phyloP scores from a whole-genome alignment of 2,329 filamentous ascomycete species.

The Neonectria hederae region DNA sequence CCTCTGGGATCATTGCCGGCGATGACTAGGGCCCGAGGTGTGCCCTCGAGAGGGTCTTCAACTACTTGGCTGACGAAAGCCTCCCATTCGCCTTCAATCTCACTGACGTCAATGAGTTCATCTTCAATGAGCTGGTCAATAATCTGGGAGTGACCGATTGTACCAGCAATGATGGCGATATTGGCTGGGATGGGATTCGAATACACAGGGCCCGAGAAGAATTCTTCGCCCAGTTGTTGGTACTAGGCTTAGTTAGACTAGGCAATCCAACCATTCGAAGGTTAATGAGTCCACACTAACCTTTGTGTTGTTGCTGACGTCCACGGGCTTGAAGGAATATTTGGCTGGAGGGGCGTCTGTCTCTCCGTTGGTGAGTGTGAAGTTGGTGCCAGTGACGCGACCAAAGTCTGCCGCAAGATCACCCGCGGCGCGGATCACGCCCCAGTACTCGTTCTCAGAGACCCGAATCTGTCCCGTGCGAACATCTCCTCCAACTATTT shows the following conservation, averaged over 20 bases:
- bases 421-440: constrained; percentile 72
- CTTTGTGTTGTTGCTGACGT: background rate
- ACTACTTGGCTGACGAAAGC: constrained; percentile 69
- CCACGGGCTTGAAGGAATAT: background rate
- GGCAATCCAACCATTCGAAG: background rate
- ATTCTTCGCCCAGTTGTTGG: background rate
- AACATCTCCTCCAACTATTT: background rate
- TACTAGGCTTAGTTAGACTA: background rate
- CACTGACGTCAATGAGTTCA: constrained; percentile 65
- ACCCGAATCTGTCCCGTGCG: constrained; percentile 60
- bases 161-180: constrained; percentile 73
- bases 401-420: constrained; percentile 76
- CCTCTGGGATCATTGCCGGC: constrained; percentile 67
- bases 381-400: constrained; percentile 73
- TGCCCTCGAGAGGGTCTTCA: constrained; percentile 54
- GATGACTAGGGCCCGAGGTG: constrained; percentile 61
- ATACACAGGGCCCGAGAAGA: background rate
- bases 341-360: constrained; percentile 39
- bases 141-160: constrained; percentile 69
- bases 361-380: constrained; percentile 64
- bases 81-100: constrained; percentile 73
- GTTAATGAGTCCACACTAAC: background rate
- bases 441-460: constrained; percentile 70
- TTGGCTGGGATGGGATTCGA: constrained; percentile 44
- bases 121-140: constrained; percentile 66